Evolutionary conservation across 371 early-diverging fungal species (phyloP), one percentile per base, ranked within the genome.

Genomic region (Rhizopus delemar): DNA sequence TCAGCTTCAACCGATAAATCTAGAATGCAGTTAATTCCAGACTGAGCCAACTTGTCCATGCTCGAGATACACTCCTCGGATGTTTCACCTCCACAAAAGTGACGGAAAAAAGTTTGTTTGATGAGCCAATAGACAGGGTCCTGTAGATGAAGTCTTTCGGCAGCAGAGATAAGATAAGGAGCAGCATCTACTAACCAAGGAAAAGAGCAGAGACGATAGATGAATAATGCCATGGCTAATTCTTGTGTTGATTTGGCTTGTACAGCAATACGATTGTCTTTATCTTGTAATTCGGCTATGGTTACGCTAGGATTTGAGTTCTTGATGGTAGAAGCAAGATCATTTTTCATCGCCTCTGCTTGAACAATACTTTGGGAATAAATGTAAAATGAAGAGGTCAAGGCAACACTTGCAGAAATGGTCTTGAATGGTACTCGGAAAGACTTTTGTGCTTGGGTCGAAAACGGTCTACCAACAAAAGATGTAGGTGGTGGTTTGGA

Each of bases 31-130:
- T 90, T 90, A 73, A 98, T 91, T 6, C 90, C 86, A 12, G 77
- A 68, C 28, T 74, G 68, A 56, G 85, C 70, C 54, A 96, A 81
- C 16, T 65, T 51, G 39, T 82, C 81, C 93, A 98, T 95, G 12
- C 87, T 87, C 13, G 87, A 86, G 8, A 87, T 75, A 58, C 94
- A 91, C 65, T 95, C 95, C 12, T 85, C 86, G 35, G 90, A 81
- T 15, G 89, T 87, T 74, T 98, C 97, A 57, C 98, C 98, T 41
- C 94, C 96, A 68, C 95, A 95, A 72, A 96, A 96, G 61, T 93
- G 92, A 33, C 81, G 81, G 76, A 95, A 96, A 75, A 95, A 93
- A 12, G 95, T 93, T 41, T 82, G 78, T 70, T 87, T 88, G 57
- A 95, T 78, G n/a, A 91, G 67, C 68, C 82, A 85, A 66, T 93